phyloP scores from a whole-genome alignment of 2,329 filamentous ascomycete genomes.

The Fusarium anguioides region DNA sequence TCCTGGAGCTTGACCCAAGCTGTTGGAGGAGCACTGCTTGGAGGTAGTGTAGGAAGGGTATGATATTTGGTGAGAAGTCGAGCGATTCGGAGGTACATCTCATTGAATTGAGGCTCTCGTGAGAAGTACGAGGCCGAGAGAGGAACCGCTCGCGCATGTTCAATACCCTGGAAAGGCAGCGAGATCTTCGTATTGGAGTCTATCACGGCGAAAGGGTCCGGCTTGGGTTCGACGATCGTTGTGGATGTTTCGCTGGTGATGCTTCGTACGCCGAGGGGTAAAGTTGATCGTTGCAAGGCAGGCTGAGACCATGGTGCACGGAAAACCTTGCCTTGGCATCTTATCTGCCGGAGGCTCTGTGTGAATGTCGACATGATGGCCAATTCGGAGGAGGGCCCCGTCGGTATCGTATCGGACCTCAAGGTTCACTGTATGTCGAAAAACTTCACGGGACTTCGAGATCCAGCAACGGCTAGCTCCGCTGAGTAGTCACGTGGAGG shows the following conservation, averaged over 20 bases:
- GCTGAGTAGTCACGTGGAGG: conserved; percentile 42
- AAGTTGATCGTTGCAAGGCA: conserved; percentile 37
- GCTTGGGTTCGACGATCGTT: conserved; percentile 16
- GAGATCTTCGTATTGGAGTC: conserved; percentile 38
- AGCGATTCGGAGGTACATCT: conserved; percentile 80
- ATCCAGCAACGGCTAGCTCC: conserved; percentile 26
- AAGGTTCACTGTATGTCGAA: conserved; percentile 40
- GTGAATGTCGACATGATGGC: conserved; percentile 52
- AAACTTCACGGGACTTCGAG: conserved; percentile 43
- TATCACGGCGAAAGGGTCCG: conserved; percentile 27
- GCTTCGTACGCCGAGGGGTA: conserved; percentile 45
- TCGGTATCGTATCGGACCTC: conserved; percentile 40
- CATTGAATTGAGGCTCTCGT: conserved; percentile 84
- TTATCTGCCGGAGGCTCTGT: conserved; percentile 51
- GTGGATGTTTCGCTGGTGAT: conserved; percentile 42
- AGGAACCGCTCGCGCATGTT: conserved; percentile 80
- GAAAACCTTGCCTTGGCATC: conserved; percentile 49
- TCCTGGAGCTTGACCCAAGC: conserved; percentile 84
- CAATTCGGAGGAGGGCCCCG: conserved; percentile 39
- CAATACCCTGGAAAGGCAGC: conserved; percentile 49
- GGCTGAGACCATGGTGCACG: conserved; percentile 47
- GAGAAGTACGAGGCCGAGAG: conserved; percentile 96
- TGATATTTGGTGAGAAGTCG: conserved; percentile 77
- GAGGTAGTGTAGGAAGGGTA: conserved; percentile 74
- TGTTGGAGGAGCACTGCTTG: conserved; percentile 75